phyloP scores from a whole-genome alignment of 305 asterid genomes.

The Caryopteris hybrid region DNA sequence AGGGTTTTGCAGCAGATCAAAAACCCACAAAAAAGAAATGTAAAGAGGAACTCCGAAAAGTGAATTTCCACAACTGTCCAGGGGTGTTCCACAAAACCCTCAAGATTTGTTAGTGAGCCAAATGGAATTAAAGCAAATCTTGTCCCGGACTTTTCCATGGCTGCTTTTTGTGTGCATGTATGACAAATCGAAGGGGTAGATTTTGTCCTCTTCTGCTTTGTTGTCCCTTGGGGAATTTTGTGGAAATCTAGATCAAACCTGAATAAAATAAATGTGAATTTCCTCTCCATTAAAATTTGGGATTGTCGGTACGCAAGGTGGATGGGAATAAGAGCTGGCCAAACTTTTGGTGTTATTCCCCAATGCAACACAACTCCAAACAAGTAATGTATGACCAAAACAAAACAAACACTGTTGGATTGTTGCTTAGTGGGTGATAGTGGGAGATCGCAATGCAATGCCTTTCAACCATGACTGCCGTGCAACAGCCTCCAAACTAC shows the following conservation, averaged over 20 bases:
- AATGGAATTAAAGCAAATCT: constrained; percentile 27
- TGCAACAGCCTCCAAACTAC: background rate
- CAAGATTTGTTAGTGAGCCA: constrained; percentile 16
- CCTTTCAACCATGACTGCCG: background rate
- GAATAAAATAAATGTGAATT: constrained; percentile 3
- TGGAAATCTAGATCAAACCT: constrained; percentile 23
- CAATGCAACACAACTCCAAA: constrained; percentile 26
- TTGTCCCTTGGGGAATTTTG: constrained; percentile 35
- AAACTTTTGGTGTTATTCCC: constrained; percentile 28
- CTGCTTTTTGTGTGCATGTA: constrained; percentile 27
- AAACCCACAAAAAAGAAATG: background rate
- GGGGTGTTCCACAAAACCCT: background rate
- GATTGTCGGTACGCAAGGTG: constrained; percentile 29
- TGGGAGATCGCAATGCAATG: constrained; percentile 30
- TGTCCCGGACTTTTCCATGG: constrained; percentile 38
- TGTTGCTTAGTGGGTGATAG: constrained; percentile 21
- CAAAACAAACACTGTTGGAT: constrained; percentile 27
- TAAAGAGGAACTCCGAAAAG: background rate
- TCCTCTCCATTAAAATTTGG: constrained; percentile 17
- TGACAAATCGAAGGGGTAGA: constrained; percentile 40
- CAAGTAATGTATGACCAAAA: constrained; percentile 21
- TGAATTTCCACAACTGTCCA: constrained; percentile 4
- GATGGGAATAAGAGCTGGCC: constrained; percentile 49
- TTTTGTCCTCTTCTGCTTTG: constrained; percentile 38
- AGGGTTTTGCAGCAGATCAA: constrained; percentile 11